Percentiles rank a stretch among this genome's conserved stretches.
Evolutionary conservation across 805 yeast species (phyloP).

Genomic region (Pichia insulana): DNA sequence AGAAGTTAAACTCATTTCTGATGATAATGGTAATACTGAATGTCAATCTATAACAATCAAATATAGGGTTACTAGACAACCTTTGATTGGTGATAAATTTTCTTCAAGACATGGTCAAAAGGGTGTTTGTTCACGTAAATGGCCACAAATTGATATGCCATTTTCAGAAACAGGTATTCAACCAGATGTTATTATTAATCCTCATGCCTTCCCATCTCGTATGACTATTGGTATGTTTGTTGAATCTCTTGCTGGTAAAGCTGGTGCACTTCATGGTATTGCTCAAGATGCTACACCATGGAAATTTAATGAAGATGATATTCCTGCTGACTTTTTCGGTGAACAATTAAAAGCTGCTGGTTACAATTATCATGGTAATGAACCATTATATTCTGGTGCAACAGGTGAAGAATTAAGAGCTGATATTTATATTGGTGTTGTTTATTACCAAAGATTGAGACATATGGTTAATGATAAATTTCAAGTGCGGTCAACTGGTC

Average conservation of each 20-base stretch:
- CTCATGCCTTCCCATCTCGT: conserved; percentile 99
- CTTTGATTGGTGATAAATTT: conserved; percentile 94
- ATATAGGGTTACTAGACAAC: conserved; percentile 83
- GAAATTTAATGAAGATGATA: conserved; percentile 82
- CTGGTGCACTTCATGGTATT: conserved; percentile 95
- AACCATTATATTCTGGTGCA: conserved; percentile 97
- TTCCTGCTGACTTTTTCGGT: conserved; percentile 97
- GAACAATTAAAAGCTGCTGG: conserved; percentile 84
- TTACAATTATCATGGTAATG: conserved; percentile 96
- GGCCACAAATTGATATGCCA: conserved; percentile 97
- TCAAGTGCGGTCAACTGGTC: conserved; percentile 99
- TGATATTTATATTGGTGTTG: conserved; percentile 94
- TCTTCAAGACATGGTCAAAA: conserved; percentile 97
- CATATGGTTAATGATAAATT: conserved; percentile 99
- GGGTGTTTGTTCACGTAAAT: conserved; percentile 96
- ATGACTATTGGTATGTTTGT: conserved; percentile 99
- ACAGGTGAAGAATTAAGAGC: conserved; percentile 96
- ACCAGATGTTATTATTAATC: conserved; percentile 96
- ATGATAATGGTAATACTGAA: conserved; percentile 68
- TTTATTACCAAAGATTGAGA: conserved; percentile 94
- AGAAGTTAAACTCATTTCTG: conserved; percentile 88
- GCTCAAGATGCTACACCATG: conserved; percentile 98
- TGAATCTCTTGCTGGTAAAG: conserved; percentile 96
- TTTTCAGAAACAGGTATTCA: conserved; percentile 93
- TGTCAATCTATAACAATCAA: conserved; percentile 81